Evolutionary conservation across 306 rosid genomes (phyloP).

Genomic region (Fagus crenata): DNA sequence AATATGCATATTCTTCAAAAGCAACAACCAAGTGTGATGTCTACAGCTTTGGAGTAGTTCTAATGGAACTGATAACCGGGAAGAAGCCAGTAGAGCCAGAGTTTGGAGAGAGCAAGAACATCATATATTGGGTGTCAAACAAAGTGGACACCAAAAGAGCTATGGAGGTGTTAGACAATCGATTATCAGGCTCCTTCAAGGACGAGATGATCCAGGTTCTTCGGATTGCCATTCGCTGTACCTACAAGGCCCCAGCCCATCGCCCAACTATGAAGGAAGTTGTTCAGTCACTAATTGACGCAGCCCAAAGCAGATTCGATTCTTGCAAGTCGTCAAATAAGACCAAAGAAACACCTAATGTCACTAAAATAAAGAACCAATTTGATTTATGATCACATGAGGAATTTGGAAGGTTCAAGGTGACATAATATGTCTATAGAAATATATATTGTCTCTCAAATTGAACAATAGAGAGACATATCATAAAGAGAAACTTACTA

Average conservation of each 20-base stretch:
- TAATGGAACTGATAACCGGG: slow-evolving; percentile 91
- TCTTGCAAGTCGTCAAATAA: slow-evolving; percentile 54
- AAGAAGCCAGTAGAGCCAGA: slow-evolving; percentile 83
- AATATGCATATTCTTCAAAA: slow-evolving; percentile 90
- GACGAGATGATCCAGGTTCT: slow-evolving; percentile 78
- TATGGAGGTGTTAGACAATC: slow-evolving; percentile 68
- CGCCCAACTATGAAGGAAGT: slow-evolving; percentile 97
- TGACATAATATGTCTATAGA: slow-evolving; percentile 24
- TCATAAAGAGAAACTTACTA: slow-evolving; percentile 29
- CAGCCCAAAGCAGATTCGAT: slow-evolving; percentile 56
- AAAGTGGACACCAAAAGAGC: slow-evolving; percentile 85
- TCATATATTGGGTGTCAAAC: slow-evolving; percentile 83
- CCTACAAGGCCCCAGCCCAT: slow-evolving; percentile 74
- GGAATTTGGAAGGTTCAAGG: slow-evolving; percentile 25
- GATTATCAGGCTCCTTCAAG: slow-evolving; percentile 44
- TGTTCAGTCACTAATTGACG: slow-evolving; percentile 69
- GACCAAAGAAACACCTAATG: slow-evolving; percentile 54
- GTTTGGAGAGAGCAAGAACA: slow-evolving; percentile 89
- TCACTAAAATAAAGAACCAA: slow-evolving; percentile 41
- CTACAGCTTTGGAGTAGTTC: slow-evolving; percentile 88
- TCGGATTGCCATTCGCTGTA: slow-evolving; percentile 78
- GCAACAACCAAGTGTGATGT: slow-evolving; percentile 94
- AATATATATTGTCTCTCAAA: slow-evolving; percentile 29
- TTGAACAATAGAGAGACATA: slow-evolving; percentile 31
- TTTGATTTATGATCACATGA: slow-evolving; percentile 34